Conservation (phyloP, 371 early-diverging fungal genomes). For the Rhizomucor pusillus region DNA sequence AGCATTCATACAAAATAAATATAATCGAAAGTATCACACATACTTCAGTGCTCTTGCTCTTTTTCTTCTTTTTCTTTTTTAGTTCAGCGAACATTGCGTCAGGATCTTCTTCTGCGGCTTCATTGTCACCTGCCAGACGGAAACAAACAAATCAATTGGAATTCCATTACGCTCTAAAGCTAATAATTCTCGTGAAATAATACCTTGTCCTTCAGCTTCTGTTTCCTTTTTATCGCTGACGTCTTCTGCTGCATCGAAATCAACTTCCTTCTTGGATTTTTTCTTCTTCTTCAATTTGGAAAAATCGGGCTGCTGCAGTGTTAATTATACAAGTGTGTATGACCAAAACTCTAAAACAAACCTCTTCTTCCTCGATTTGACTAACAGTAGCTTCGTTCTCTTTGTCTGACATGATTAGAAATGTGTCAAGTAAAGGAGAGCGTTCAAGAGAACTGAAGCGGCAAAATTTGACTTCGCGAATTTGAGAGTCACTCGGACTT, state of each 20-base stretch:
- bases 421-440: too few species aligned
- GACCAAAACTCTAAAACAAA: too few species aligned
- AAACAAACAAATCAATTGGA: background rate
- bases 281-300: slow-evolving; percentile 56
- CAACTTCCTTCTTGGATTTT: slow-evolving; percentile 57
- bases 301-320: slow-evolving; percentile 36
- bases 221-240: slow-evolving; percentile 20
- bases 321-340: background rate
- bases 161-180: background rate
- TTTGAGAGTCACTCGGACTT: too few species aligned
- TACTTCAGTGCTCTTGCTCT: slow-evolving; percentile 62
- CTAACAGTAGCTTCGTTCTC: slow-evolving; percentile 46
- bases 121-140: background rate
- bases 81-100: slow-evolving; percentile 80
- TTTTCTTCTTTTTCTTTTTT: slow-evolving; percentile 92
- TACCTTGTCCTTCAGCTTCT: slow-evolving; percentile 10
- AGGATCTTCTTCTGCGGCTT: slow-evolving; percentile 47
- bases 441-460: too few species aligned
- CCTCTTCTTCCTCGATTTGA: slow-evolving; percentile 49
- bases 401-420: slow-evolving; percentile 21
- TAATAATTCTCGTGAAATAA: slow-evolving; percentile 36
- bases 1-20: background rate
- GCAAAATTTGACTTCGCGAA: too few species aligned
- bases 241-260: slow-evolving; percentile 38
- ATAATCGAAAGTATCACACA: slow-evolving; percentile 9